These are phyloP conservation scores for Ulmus americana DNA, from an alignment of 331 rosid genomes.

Conservation along the genomic window DNA sequence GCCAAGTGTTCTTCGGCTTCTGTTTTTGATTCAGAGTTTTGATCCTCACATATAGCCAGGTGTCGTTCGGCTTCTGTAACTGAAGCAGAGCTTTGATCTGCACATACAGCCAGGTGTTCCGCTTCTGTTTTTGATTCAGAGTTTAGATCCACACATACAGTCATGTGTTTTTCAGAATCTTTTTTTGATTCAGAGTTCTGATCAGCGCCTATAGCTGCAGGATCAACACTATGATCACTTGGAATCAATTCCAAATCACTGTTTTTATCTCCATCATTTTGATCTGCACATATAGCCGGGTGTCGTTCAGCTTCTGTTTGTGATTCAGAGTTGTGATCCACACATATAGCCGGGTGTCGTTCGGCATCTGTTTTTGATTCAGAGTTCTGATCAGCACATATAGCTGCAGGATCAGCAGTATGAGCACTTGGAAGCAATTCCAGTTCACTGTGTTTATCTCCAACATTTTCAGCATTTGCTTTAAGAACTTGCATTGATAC, in stretches of 20 bases:
- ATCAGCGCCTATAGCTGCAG: background rate
- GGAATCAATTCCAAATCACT: constrained; percentile 11
- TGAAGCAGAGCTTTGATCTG: too few relatives aligned
- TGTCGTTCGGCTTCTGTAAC: too few relatives aligned
- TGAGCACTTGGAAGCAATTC: background rate
- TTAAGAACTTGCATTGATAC: constrained; percentile 7
- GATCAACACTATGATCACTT: background rate
- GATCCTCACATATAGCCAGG: too few relatives aligned
- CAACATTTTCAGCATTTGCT: constrained; percentile 11
- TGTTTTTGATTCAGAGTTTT: too few relatives aligned
- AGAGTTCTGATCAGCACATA: background rate
- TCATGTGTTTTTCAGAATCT: too few relatives aligned
- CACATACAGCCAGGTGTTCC: too few relatives aligned
- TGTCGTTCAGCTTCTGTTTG: background rate
- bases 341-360: background rate
- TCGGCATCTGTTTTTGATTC: too few relatives aligned
- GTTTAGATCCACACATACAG: too few relatives aligned
- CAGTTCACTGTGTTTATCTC: background rate
- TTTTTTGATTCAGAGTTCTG: background rate
- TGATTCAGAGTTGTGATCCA: background rate
- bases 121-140: too few relatives aligned
- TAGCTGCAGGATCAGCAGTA: background rate
- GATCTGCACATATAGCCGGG: background rate
- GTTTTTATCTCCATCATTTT: background rate
- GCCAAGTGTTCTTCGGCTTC: background rate